Evolutionary conservation across 257 asterid species (phyloP).

Genomic region (Lithospermum erythrorhizon): DNA sequence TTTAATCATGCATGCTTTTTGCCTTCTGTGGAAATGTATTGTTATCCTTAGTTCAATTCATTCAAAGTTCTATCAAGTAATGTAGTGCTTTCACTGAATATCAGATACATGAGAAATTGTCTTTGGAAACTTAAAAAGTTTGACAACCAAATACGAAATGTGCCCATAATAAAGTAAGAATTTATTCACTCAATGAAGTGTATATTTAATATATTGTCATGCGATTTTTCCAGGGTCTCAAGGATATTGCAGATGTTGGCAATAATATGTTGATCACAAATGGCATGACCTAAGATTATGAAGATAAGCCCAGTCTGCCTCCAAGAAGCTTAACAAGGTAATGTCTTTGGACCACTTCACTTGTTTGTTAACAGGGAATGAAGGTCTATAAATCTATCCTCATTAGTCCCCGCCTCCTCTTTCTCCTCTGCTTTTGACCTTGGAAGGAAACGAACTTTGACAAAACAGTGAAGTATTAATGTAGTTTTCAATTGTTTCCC

Average conservation of each 20-base stretch:
- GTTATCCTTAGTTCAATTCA: not conserved
- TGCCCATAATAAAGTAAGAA: not conserved
- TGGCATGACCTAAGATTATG: slow-evolving; percentile 24
- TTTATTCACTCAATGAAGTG: not conserved
- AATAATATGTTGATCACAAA: slow-evolving; percentile 21
- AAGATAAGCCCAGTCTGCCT: slow-evolving; percentile 22
- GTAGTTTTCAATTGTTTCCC: not conserved
- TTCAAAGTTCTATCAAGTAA: not conserved
- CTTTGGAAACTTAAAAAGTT: not conserved
- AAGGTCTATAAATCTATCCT: too few relatives aligned
- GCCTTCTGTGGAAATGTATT: not conserved
- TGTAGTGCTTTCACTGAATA: not conserved
- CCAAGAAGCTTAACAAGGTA: slow-evolving; percentile 36
- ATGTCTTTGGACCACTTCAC: not conserved
- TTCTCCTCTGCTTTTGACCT: too few relatives aligned
- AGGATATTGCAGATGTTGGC: slow-evolving; percentile 38
- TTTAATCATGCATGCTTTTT: too few relatives aligned
- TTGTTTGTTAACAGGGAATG: not conserved
- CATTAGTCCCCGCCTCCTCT: not conserved
- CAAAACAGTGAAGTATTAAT: not conserved
- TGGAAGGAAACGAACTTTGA: not conserved
- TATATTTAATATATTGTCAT: not conserved
- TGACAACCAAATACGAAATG: not conserved
- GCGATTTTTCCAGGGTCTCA: slow-evolving; percentile 46
- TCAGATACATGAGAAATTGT: not conserved